Evolutionary conservation across 169 alveolate species (phyloP), one percentile per base, ranked within the genome.

Genomic region (Miamiensis avidus): DNA sequence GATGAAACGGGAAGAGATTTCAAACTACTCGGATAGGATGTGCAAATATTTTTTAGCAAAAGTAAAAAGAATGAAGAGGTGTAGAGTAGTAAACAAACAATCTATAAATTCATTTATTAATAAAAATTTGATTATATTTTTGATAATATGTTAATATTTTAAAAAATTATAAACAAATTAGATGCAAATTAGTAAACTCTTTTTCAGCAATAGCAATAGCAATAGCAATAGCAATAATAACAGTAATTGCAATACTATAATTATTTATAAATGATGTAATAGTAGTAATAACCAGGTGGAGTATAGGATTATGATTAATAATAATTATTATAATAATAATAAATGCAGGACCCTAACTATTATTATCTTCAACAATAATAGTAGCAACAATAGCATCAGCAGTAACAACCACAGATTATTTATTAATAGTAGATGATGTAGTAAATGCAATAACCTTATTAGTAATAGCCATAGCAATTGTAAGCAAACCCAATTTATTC

Each of bases 1-100:
- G 76, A 34, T 1, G 34, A 79, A 79, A 79, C 84, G 34, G 84
- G n/a, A 25, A 33, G 64, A 29, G 84, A 79, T 34, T 79, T 79
- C 26, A 79, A 49, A 79, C 64, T 79, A n/a, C 64, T 30, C 20
- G 84, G 84, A 1, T 69, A 79, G n/a, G 75, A 65, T 65, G 84
- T 79, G 0, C 65, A 65, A 0, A 76, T 79, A 1, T 31, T 79
- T 65, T 34, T 49, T 64, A 79, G 84, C 34, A 79, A 72, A 65
- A 49, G 30, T 29, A 79, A 79, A 49, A 79, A 65, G 25, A 49
- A 34, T 15, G 76, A 49, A 29, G 76, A 79, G 4, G 28, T 65
- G 0, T 28, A 65, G 25, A 30, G 20, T 77, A 33, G 25, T 74
- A 34, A 49, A 27, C 49, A 11, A 6, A 1, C 75, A 29, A 25